Percentiles rank a stretch among this genome's conserved stretches.
These are phyloP conservation scores for Diddensiella santjacobensis DNA, from an alignment of 805 yeast genomes.

Conservation along the genomic window DNA sequence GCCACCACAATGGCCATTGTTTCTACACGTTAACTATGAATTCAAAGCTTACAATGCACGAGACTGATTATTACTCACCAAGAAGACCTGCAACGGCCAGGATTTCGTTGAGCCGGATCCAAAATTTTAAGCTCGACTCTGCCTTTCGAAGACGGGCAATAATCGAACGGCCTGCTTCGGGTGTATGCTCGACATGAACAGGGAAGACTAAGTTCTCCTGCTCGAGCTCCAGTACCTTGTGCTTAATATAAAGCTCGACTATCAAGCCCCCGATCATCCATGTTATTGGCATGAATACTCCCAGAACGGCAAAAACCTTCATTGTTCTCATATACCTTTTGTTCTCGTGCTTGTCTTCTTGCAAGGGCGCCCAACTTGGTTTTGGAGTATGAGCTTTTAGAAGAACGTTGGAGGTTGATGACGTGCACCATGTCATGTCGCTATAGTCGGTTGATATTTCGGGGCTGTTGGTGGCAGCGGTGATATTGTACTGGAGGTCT, in stretches of 20 bases:
- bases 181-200: not conserved
- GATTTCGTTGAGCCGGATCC: not conserved
- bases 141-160: not conserved
- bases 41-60: no score
- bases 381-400: not conserved
- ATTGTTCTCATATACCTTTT: not conserved
- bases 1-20: not conserved
- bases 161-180: not conserved
- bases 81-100: not conserved
- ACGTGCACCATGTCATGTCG: not conserved
- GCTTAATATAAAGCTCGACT: not conserved
- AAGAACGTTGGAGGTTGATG: not conserved
- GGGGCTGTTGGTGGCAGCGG: not conserved
- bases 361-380: not conserved
- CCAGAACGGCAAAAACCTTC: not conserved
- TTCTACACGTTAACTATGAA: no score
- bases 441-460: not conserved
- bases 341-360: not conserved
- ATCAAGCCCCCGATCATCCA: constrained; percentile 6
- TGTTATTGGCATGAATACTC: constrained; percentile 1
- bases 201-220: constrained; percentile 4
- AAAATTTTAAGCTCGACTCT: not conserved
- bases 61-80: not conserved
- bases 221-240: not conserved
- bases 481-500: not conserved